phyloP scores from a whole-genome alignment of 2,329 filamentous ascomycete species.

The Orbilia brochopaga region DNA sequence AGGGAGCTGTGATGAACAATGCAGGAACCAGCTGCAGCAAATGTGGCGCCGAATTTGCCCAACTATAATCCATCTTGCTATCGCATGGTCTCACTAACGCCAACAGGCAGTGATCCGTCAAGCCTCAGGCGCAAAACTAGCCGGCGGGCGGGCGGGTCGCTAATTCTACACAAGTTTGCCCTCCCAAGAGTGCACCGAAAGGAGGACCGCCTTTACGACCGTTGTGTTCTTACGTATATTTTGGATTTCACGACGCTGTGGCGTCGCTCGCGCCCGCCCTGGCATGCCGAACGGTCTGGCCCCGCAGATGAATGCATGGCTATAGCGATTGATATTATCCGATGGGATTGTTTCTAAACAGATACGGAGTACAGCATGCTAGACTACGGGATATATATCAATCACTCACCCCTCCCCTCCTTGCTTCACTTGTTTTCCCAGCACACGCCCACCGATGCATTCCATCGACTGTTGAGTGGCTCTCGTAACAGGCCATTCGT shows the following conservation, averaged over 20 bases:
- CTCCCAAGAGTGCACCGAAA: no score
- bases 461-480: conserved; percentile 44
- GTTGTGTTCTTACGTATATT: no score
- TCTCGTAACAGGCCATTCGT: conserved; percentile 42
- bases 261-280: neutral
- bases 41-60: neutral
- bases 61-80: neutral
- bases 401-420: conserved; percentile 21
- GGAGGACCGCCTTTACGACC: no score
- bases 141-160: no score
- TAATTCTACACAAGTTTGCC: no score
- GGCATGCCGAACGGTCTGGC: conserved; percentile 5
- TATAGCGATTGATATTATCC: conserved; percentile 21
- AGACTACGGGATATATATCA: conserved; percentile 23
- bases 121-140: no score
- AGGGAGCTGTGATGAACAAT: neutral
- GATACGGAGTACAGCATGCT: no score
- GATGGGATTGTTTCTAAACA: conserved; percentile 26
- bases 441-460: conserved; percentile 32
- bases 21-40: neutral
- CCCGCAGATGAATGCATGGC: neutral
- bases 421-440: conserved; percentile 9
- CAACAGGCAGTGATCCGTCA: no score
- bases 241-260: no score
- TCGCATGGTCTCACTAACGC: no score